Conservation (phyloP, 2,329 filamentous ascomycete species). For the Alternaria postmessia region DNA sequence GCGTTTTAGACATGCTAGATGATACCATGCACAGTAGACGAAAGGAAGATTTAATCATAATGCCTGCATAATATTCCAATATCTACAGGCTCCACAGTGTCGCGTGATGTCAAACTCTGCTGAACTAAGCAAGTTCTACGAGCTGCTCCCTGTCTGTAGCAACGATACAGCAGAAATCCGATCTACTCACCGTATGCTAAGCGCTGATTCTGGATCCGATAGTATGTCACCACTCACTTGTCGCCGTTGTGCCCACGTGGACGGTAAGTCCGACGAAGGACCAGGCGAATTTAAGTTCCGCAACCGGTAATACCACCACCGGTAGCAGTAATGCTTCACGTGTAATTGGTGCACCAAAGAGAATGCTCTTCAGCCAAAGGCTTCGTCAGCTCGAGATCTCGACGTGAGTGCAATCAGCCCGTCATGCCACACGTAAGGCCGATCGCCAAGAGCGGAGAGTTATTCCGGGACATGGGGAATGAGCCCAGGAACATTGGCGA, state of each 20-base stretch:
- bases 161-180: not conserved
- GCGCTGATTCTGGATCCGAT: not conserved
- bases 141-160: not conserved
- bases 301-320: not conserved
- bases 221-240: not conserved
- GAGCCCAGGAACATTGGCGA: conserved; percentile 3
- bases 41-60: not conserved
- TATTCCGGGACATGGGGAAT: not conserved
- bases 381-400: not conserved
- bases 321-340: not conserved
- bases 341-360: not conserved
- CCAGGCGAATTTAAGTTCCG: not conserved
- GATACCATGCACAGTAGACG: not conserved
- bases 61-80: not conserved
- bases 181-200: not conserved
- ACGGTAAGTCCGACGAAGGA: not conserved
- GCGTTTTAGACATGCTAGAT: conserved; percentile 18
- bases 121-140: not conserved
- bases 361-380: not conserved
- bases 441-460: conserved; percentile 1
- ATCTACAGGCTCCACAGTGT: not conserved
- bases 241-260: not conserved
- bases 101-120: not conserved
- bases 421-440: not conserved
- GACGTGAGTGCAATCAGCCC: not conserved